Conservation (phyloP, 345 rosid species). For the rapeseed (Brassica napus) region Da-Ae NC_063438.1:24624501-24625000, state of each 20-base stretch:
- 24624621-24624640: constrained; percentile 7
- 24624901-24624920: constrained; percentile 60
- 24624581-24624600: constrained; percentile 50
- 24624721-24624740: constrained; percentile 64
- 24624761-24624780: constrained; percentile 70
- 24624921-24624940: constrained; percentile 69
- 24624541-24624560: constrained; percentile 80
- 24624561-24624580: constrained; percentile 82
- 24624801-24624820: neutral
- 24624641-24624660: neutral
- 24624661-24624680: neutral
- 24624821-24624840: no score
- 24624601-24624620: constrained; percentile 42
- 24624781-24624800: constrained; percentile 61
- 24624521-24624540: constrained; percentile 70
- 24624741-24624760: constrained; percentile 74
- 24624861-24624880: neutral
- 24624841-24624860: no score
- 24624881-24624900: constrained; percentile 73
- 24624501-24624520: constrained; percentile 84
- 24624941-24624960: constrained; percentile 84
- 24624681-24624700: neutral
- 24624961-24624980: neutral
- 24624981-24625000: no score
- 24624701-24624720: constrained; percentile 73